A percentile compares a stretch with the other conserved stretches of the same genome.
These are phyloP conservation scores for Calocybe indica DNA, from an alignment of 768 basidiomycete species.

Conservation along the genomic window DNA sequence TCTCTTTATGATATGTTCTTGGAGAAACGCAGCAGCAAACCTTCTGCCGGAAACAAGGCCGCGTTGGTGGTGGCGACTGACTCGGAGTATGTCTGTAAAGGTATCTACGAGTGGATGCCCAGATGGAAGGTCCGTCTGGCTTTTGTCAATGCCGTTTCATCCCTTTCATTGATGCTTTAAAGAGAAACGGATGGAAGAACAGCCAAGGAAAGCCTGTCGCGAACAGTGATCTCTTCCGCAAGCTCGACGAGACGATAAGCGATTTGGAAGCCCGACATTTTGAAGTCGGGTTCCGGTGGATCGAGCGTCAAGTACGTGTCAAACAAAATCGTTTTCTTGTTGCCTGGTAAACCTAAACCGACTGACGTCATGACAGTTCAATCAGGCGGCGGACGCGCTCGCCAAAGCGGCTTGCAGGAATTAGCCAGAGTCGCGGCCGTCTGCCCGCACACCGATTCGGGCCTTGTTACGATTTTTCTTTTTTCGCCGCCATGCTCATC, in stretches of 20 bases:
- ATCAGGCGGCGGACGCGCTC: neutral
- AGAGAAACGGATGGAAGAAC: neutral
- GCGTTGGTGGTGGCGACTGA: neutral
- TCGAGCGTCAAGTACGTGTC: neutral
- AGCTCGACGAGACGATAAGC: neutral
- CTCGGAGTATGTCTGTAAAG: slow-evolving; percentile 1
- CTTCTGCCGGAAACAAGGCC: neutral
- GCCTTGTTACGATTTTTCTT: too few species aligned
- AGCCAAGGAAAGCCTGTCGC: neutral
- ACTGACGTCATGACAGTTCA: too few species aligned
- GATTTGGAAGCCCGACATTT: neutral
- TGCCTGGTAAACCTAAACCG: too few species aligned
- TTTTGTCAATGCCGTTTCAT: too few species aligned
- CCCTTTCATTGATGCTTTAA: neutral
- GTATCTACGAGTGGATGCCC: neutral
- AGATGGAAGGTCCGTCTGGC: neutral
- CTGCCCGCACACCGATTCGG: too few species aligned
- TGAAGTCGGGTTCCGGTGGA: neutral
- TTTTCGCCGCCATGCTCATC: too few species aligned
- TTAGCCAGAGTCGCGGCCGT: too few species aligned
- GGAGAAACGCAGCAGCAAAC: too few species aligned
- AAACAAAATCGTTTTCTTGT: neutral
- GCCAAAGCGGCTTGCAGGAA: neutral
- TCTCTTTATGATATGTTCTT: too few species aligned
- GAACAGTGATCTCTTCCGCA: slow-evolving; percentile 1